Percentiles rank a stretch among this genome's conserved stretches.
phyloP scores from a whole-genome alignment of 345 rosid genomes.

The Eucalyptus shirleyi region DNA sequence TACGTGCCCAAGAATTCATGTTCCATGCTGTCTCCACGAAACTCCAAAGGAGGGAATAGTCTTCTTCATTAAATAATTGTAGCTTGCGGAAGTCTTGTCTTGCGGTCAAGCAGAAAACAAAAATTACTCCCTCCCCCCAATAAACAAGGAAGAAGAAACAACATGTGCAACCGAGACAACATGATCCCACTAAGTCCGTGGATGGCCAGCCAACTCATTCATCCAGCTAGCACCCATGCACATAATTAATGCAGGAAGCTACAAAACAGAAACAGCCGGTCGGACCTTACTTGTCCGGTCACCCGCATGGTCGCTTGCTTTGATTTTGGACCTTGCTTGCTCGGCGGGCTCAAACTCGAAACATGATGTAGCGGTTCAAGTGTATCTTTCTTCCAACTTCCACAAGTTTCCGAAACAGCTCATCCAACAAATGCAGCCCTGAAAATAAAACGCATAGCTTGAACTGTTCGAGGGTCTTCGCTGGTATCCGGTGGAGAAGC shows the following conservation, averaged over 20 bases:
- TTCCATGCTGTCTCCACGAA: not conserved
- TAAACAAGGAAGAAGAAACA: not conserved
- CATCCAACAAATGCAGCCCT: not conserved
- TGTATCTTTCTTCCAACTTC: not conserved
- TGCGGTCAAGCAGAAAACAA: not conserved
- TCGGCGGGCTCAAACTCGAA: not conserved
- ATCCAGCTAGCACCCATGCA: not conserved
- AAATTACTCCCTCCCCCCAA: not conserved
- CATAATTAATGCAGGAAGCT: not conserved
- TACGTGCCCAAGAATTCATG: not conserved
- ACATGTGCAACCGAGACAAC: not conserved
- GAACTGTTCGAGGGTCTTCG: slow-evolving; percentile 66
- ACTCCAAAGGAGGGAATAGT: not conserved
- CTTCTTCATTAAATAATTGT: not conserved
- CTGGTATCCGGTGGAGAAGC: slow-evolving; percentile 94
- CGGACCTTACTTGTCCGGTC: not conserved
- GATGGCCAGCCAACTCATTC: not conserved
- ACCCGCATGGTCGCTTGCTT: not conserved
- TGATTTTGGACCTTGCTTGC: not conserved
- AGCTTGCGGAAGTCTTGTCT: not conserved
- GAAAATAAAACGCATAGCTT: not conserved
- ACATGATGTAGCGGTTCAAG: not conserved
- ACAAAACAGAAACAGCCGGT: not conserved
- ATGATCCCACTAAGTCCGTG: not conserved
- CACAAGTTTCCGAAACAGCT: not conserved